Evolutionary conservation across 768 basidiomycete species (phyloP).

Genomic region (Leccinum subgranulosum): DNA sequence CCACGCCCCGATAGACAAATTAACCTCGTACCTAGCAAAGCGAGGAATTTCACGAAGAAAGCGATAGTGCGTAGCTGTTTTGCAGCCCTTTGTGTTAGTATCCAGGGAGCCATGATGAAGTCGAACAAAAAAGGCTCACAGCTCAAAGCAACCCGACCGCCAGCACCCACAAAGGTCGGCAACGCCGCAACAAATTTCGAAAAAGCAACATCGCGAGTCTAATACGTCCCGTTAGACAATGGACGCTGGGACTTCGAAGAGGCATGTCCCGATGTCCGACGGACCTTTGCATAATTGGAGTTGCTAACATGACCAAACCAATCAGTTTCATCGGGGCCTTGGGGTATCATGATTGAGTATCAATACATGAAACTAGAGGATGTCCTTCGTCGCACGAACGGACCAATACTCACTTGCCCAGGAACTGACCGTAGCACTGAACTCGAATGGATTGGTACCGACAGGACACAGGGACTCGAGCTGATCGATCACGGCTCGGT

Average conservation of each 20-base stretch:
- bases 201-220: slow-evolving; percentile 17
- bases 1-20: slow-evolving; percentile 15
- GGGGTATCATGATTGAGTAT: background rate
- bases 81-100: background rate
- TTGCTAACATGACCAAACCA: slow-evolving; percentile 18
- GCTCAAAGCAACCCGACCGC: slow-evolving; percentile 6
- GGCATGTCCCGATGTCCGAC: background rate
- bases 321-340: slow-evolving; percentile 19
- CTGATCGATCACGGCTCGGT: slow-evolving; percentile 3
- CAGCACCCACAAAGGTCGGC: slow-evolving; percentile 10
- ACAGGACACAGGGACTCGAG: slow-evolving; percentile 16
- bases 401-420: slow-evolving; percentile 16
- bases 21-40: slow-evolving; percentile 13
- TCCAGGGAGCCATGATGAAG: background rate
- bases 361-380: background rate
- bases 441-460: slow-evolving; percentile 16
- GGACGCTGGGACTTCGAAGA: background rate
- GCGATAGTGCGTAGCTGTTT: slow-evolving; percentile 11
- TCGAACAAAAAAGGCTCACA: background rate
- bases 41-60: slow-evolving; percentile 19
- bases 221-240: background rate
- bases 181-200: slow-evolving; percentile 7
- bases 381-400: background rate
- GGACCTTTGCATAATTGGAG: slow-evolving; percentile 14
- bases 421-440: background rate